These are phyloP conservation scores for Phytophthora pistaciae DNA, from an alignment of 352 stramenopile genomes.

Conservation along the genomic window DNA sequence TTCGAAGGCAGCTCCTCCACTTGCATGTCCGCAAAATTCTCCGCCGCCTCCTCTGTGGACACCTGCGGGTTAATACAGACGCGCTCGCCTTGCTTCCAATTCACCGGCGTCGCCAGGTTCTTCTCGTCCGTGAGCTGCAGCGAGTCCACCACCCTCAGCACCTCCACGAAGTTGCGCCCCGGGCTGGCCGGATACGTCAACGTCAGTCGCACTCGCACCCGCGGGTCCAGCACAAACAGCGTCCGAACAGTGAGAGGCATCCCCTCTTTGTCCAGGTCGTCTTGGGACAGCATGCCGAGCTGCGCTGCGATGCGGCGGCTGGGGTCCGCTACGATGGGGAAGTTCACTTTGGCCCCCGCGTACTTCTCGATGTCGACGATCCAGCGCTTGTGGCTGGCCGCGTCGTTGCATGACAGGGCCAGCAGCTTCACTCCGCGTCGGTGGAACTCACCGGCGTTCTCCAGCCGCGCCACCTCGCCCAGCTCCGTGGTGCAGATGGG, in stretches of 20 bases:
- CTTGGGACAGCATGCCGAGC: constrained; percentile 90
- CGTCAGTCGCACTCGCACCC: constrained; percentile 90
- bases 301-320: constrained; percentile 78
- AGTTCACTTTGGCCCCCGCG: constrained; percentile 79
- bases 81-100: constrained; percentile 73
- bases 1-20: constrained; percentile 76
- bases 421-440: constrained; percentile 85
- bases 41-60: constrained; percentile 62
- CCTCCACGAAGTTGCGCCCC: constrained; percentile 94
- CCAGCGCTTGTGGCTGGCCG: constrained; percentile 80
- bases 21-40: constrained; percentile 69
- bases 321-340: constrained; percentile 93
- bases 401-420: constrained; percentile 81
- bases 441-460: constrained; percentile 81
- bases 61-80: constrained; percentile 76
- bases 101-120: constrained; percentile 69
- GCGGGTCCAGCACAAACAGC: constrained; percentile 92
- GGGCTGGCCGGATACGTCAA: constrained; percentile 94
- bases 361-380: constrained; percentile 87
- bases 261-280: constrained; percentile 77
- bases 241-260: constrained; percentile 92
- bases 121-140: constrained; percentile 79
- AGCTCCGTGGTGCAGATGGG: constrained; percentile 96
- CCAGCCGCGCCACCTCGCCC: constrained; percentile 84
- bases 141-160: constrained; percentile 92